Conservation (phyloP, 192 early-diverging fungal species). For the Coemansia sp. region DNA sequence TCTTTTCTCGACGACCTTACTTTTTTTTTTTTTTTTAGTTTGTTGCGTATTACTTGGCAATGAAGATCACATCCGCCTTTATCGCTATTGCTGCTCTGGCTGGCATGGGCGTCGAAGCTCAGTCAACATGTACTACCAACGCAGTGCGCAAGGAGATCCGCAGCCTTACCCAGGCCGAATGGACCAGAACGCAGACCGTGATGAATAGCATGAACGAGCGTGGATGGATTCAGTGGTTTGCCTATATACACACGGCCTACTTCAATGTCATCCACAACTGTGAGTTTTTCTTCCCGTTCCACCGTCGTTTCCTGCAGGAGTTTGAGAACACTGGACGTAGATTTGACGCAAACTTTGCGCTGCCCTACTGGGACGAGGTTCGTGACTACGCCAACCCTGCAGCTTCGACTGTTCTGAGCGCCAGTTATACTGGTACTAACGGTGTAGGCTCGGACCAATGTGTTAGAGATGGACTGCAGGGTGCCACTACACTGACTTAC, state of each 20-base stretch:
- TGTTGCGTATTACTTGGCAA: slow-evolving; percentile 12
- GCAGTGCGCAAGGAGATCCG: slow-evolving; percentile 52
- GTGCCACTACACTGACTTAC: slow-evolving; percentile 22
- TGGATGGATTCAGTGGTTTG: slow-evolving; percentile 46
- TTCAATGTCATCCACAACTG: slow-evolving; percentile 43
- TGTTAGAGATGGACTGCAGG: slow-evolving; percentile 31
- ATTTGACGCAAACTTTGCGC: slow-evolving; percentile 30
- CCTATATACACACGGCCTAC: slow-evolving; percentile 39
- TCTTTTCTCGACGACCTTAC: slow-evolving; percentile 14
- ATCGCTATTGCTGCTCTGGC: slow-evolving; percentile 37
- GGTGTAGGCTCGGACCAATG: slow-evolving; percentile 35
- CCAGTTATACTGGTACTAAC: slow-evolving; percentile 40
- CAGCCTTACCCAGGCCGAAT: slow-evolving; percentile 38
- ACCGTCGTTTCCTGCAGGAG: slow-evolving; percentile 48
- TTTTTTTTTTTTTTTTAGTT: slow-evolving; percentile 2
- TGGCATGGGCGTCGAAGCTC: slow-evolving; percentile 28
- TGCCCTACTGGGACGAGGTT: slow-evolving; percentile 57
- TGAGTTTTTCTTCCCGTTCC: slow-evolving; percentile 54
- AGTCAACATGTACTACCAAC: slow-evolving; percentile 23
- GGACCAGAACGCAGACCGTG: slow-evolving; percentile 18
- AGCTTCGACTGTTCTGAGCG: slow-evolving; percentile 32
- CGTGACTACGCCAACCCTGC: slow-evolving; percentile 53
- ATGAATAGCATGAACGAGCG: slow-evolving; percentile 25
- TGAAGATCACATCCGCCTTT: slow-evolving; percentile 48
- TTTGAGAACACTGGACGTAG: slow-evolving; percentile 52